phyloP scores from a whole-genome alignment of 1,139 yeast genomes.

The Arxiozyma bovina region DNA sequence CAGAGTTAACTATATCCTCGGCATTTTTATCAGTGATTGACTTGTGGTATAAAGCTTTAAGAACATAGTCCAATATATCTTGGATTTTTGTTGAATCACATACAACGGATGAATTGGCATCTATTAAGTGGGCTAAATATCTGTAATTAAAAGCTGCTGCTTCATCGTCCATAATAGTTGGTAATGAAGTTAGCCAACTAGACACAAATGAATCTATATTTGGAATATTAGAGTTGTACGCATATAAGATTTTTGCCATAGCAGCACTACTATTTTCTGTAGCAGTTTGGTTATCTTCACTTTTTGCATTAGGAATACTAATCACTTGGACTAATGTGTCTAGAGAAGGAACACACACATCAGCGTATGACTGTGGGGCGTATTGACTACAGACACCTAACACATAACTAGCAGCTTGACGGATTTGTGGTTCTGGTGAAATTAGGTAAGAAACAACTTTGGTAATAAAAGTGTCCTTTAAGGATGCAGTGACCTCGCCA shows the following conservation, averaged over 20 bases:
- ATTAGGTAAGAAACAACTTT: slow-evolving; percentile 58
- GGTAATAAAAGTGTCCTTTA: slow-evolving; percentile 55
- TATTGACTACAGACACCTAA: slow-evolving; percentile 81
- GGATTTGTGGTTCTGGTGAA: slow-evolving; percentile 60
- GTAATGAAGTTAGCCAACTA: slow-evolving; percentile 77
- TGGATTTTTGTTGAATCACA: slow-evolving; percentile 42
- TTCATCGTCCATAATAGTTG: slow-evolving; percentile 74
- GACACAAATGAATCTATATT: slow-evolving; percentile 54
- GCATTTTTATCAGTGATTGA: slow-evolving; percentile 66
- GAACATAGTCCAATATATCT: slow-evolving; percentile 61
- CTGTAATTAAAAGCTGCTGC: slow-evolving; percentile 84
- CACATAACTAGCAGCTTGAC: slow-evolving; percentile 82
- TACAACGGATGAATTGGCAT: slow-evolving; percentile 57
- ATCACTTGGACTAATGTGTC: slow-evolving; percentile 69
- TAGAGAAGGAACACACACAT: slow-evolving; percentile 58
- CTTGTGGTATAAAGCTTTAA: slow-evolving; percentile 66
- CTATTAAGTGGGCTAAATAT: slow-evolving; percentile 67
- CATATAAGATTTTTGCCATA: slow-evolving; percentile 68
- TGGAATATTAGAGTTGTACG: slow-evolving; percentile 49
- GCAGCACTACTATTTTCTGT: slow-evolving; percentile 82
- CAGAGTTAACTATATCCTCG: slow-evolving; percentile 50
- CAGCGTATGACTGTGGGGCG: slow-evolving; percentile 58
- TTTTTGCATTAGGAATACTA: slow-evolving; percentile 73
- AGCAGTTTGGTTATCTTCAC: slow-evolving; percentile 75
- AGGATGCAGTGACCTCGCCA: slow-evolving; percentile 58